These are phyloP conservation scores for Flaveria floridana DNA, from an alignment of 140 eudicot genomes.

Conservation along the genomic window DNA sequence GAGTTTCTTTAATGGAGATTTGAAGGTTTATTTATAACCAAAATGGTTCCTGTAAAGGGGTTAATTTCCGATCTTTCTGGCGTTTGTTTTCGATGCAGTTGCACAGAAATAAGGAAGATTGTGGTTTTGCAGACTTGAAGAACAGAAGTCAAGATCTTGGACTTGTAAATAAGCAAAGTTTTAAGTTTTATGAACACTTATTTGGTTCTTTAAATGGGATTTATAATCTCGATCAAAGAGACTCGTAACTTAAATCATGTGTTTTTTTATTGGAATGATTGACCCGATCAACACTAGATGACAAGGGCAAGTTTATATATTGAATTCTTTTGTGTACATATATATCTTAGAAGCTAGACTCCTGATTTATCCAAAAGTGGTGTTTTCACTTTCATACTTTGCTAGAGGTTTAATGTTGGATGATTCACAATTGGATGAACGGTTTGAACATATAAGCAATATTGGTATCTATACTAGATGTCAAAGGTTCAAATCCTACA, in stretches of 20 bases:
- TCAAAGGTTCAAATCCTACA: too few relatives aligned
- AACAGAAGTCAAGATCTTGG: slow-evolving; percentile 57
- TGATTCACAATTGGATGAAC: background rate
- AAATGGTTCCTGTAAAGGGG: slow-evolving; percentile 46
- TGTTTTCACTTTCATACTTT: background rate
- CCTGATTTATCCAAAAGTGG: slow-evolving; percentile 16
- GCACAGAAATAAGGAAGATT: slow-evolving; percentile 31
- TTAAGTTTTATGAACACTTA: slow-evolving; percentile 29
- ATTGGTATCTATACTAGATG: background rate
- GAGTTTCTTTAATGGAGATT: slow-evolving; percentile 21
- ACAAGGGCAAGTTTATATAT: slow-evolving; percentile 25
- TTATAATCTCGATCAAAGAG: slow-evolving; percentile 36
- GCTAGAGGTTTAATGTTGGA: background rate
- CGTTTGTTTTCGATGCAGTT: slow-evolving; percentile 29
- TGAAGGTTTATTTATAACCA: slow-evolving; percentile 23
- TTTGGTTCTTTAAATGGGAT: slow-evolving; percentile 26
- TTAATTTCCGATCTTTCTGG: slow-evolving; percentile 47
- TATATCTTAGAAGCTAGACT: slow-evolving; percentile 31
- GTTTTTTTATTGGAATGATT: background rate
- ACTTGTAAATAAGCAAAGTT: slow-evolving; percentile 38
- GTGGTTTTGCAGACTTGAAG: slow-evolving; percentile 30
- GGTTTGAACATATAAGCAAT: background rate
- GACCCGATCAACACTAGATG: slow-evolving; percentile 29
- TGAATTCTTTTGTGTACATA: slow-evolving; percentile 14
- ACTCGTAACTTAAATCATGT: slow-evolving; percentile 22